Base-by-base conservation (phyloP, 495 filamentous ascomycete species). In the Opeltia flavorubescens region DNA sequence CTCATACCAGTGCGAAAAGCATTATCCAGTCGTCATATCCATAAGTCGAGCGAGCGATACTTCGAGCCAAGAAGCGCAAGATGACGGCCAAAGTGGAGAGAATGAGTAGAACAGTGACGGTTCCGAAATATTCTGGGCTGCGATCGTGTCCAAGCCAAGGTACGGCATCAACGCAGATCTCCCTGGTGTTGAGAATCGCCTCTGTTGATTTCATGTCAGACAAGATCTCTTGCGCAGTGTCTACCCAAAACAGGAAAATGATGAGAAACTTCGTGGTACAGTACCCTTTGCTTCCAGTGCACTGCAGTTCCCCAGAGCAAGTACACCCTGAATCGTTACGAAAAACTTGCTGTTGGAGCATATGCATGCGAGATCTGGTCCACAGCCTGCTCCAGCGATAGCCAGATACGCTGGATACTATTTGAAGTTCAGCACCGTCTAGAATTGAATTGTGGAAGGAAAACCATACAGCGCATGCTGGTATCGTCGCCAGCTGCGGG, bases 341-440 rank as follows among this genome's bases (percentile, higher is more conserved):
- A n/a, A 43, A 21, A 43, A 43, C 8, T 5, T 4, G 23, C 25
- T 21, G 18, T 43, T 17, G 1, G 40, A 15, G n/a, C 40, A 43
- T 15, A 43, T 43, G 23, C 40, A 43, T 24, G 20, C 9, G 6
- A 43, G 26, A 28, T 43, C 40, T 17, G 25, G 21, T 25, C 40
- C 40, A 43, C 40, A 43, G 26, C 40, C 40, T 18, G 21, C 26
- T 24, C 15, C 40, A n/a, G 40, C 40, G 9, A 43, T 43, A n/a
- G 26, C 23, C 9, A n/a, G 21, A 15, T 25, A 43, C 11, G 40
- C 40, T 25, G 40, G 40, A 21, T 25, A 28, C 40, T 43, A 21
- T 5, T n/a, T 25, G 5, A 18, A 1, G 11, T 36, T 2, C n/a
- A n/a, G n/a, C n/a, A n/a, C n/a, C n/a, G n/a, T n/a, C n/a, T n/a